Evolutionary conservation across 169 alveolate genomes (phyloP).

Genomic region (Cryptosporidium sp.): DNA sequence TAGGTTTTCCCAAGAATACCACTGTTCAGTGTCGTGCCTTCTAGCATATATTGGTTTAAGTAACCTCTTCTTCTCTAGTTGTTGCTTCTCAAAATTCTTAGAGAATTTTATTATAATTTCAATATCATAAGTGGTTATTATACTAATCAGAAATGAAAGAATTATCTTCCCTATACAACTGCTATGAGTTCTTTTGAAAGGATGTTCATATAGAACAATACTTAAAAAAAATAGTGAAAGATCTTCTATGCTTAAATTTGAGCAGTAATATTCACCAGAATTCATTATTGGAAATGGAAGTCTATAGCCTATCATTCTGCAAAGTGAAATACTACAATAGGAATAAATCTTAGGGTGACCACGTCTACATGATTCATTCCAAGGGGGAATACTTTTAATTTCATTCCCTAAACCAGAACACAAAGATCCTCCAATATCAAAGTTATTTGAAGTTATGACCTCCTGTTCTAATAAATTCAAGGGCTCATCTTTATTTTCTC

Average conservation of each 20-base stretch:
- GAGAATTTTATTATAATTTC: slow-evolving; percentile 50
- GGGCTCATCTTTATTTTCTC: background rate
- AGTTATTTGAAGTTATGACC: background rate
- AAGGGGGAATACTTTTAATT: slow-evolving; percentile 65
- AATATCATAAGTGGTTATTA: slow-evolving; percentile 50
- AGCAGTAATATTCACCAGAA: slow-evolving; percentile 63
- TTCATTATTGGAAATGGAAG: slow-evolving; percentile 72
- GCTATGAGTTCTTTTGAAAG: slow-evolving; percentile 66
- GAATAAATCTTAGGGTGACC: slow-evolving; percentile 69
- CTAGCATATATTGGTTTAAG: slow-evolving; percentile 58
- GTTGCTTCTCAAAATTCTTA: slow-evolving; percentile 49
- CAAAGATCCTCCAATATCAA: background rate
- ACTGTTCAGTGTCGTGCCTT: slow-evolving; percentile 53
- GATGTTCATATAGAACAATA: slow-evolving; percentile 72
- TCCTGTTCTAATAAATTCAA: slow-evolving; percentile 23
- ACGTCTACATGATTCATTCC: slow-evolving; percentile 75
- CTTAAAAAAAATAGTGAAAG: slow-evolving; percentile 60
- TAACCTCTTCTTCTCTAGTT: slow-evolving; percentile 41
- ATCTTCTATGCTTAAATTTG: slow-evolving; percentile 65
- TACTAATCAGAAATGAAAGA: slow-evolving; percentile 54
- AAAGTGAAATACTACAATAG: slow-evolving; percentile 64
- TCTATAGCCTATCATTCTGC: slow-evolving; percentile 73
- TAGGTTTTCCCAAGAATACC: slow-evolving; percentile 73
- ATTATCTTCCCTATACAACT: slow-evolving; percentile 56
- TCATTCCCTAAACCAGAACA: background rate